Evolutionary conservation across 2,329 filamentous ascomycete genomes (phyloP).

Genomic region (Huntiella omanensis): DNA sequence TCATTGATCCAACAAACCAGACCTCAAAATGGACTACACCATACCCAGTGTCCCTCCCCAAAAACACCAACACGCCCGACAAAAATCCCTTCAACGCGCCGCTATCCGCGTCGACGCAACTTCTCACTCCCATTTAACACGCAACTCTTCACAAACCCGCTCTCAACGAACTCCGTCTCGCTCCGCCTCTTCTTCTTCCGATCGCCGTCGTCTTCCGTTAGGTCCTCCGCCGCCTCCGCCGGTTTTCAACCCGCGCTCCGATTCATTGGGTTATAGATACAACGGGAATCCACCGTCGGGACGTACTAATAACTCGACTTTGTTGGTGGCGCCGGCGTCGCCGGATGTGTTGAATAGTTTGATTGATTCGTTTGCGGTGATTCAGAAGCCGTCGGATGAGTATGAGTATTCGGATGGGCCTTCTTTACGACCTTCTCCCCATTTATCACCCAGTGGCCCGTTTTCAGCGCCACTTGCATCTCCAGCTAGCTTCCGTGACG

Average conservation of each 20-base stretch:
- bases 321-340: slow-evolving; percentile 6
- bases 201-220: background rate
- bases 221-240: background rate
- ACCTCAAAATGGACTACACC: slow-evolving; percentile 11
- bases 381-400: slow-evolving; percentile 6
- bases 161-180: background rate
- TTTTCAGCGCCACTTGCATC: slow-evolving; percentile 3
- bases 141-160: background rate
- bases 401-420: background rate
- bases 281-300: background rate
- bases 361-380: slow-evolving; percentile 10
- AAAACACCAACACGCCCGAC: slow-evolving; percentile 12
- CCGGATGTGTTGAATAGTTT: slow-evolving; percentile 9
- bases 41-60: slow-evolving; percentile 13
- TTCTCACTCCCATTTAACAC: slow-evolving; percentile 2
- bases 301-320: background rate
- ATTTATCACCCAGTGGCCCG: background rate
- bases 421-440: slow-evolving; percentile 4
- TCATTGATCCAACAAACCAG: too few relatives aligned
- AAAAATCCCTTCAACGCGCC: slow-evolving; percentile 11
- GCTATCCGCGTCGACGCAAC: slow-evolving; percentile 6
- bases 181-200: background rate
- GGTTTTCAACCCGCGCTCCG: background rate
- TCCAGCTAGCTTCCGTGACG: background rate
- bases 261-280: background rate